These are phyloP conservation scores for Cicer judaicum DNA, from an alignment of 306 rosid species.

Conservation along the genomic window DNA sequence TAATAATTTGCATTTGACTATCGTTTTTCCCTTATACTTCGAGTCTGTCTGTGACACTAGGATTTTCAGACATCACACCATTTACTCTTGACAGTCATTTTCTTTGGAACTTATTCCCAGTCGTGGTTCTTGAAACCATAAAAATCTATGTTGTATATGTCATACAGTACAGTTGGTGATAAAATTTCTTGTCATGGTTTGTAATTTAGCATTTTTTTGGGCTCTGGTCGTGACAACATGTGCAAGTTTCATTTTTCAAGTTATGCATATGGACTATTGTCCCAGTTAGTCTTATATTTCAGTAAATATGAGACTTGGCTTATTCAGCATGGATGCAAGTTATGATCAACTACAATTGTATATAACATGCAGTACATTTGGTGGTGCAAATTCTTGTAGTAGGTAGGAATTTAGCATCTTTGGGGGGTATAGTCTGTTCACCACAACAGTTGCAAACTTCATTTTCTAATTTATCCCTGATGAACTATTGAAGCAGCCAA, in stretches of 20 bases:
- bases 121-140: slow-evolving; percentile 22
- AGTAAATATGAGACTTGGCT: slow-evolving; percentile 9
- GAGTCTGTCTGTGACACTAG: slow-evolving; percentile 4
- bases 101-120: slow-evolving; percentile 22
- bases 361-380: not conserved
- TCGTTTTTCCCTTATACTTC: slow-evolving; percentile 3
- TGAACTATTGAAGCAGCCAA: not conserved
- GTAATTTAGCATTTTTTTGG: not conserved
- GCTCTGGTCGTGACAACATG: not conserved
- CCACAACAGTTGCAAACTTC: not conserved
- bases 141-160: not conserved
- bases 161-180: slow-evolving; percentile 7
- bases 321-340: slow-evolving; percentile 22
- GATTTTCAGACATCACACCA: slow-evolving; percentile 14
- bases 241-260: not conserved
- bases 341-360: slow-evolving; percentile 6
- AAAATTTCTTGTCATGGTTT: not conserved
- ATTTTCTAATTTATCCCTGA: slow-evolving; percentile 12
- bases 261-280: slow-evolving; percentile 8
- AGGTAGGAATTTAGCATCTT: slow-evolving; percentile 1
- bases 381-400: not conserved
- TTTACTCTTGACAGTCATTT: slow-evolving; percentile 15
- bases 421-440: not conserved
- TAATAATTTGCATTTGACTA: slow-evolving; percentile 31
- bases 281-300: slow-evolving; percentile 9